These are phyloP conservation scores for Globisporangium yorkense DNA, from an alignment of 352 stramenopile species.

Conservation along the genomic window DNA sequence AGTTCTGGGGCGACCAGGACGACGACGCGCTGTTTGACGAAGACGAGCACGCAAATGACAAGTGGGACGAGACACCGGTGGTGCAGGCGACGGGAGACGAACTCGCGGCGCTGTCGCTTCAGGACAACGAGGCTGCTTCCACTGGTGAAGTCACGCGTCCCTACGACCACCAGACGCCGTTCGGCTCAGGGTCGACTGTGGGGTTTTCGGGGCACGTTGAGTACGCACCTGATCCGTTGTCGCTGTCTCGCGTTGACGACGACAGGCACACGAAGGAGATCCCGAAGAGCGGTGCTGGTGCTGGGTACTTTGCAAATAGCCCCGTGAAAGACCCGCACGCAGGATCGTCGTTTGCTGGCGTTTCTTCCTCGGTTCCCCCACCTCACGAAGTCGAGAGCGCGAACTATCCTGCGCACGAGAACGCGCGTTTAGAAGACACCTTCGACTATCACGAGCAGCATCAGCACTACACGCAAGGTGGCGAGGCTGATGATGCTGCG, in stretches of 20 bases:
- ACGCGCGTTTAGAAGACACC: too few relatives aligned
- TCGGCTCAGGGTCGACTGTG: conserved; percentile 4
- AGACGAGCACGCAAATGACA: conserved; percentile 39
- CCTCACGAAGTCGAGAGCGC: not conserved
- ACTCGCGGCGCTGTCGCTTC: conserved; percentile 11
- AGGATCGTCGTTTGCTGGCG: not conserved
- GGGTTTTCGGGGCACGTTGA: not conserved
- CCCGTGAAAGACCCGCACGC: conserved; percentile 3
- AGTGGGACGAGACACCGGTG: conserved; percentile 26
- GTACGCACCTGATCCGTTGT: not conserved
- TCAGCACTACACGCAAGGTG: not conserved
- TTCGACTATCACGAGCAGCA: not conserved
- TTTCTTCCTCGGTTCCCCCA: conserved; percentile 2
- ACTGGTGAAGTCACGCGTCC: not conserved
- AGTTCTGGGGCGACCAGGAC: conserved; percentile 55
- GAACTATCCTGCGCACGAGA: not conserved
- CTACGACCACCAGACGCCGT: not conserved
- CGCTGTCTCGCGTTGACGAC: not conserved
- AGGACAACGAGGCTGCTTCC: conserved; percentile 17
- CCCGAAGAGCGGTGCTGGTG: not conserved
- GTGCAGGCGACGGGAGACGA: conserved; percentile 8
- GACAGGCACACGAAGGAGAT: not conserved
- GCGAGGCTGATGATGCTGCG: not conserved
- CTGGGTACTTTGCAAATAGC: conserved; percentile 6
- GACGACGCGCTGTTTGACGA: conserved; percentile 59